Conservation (phyloP, 768 basidiomycete genomes). For the Rhizopogon salebrosus region DNA sequence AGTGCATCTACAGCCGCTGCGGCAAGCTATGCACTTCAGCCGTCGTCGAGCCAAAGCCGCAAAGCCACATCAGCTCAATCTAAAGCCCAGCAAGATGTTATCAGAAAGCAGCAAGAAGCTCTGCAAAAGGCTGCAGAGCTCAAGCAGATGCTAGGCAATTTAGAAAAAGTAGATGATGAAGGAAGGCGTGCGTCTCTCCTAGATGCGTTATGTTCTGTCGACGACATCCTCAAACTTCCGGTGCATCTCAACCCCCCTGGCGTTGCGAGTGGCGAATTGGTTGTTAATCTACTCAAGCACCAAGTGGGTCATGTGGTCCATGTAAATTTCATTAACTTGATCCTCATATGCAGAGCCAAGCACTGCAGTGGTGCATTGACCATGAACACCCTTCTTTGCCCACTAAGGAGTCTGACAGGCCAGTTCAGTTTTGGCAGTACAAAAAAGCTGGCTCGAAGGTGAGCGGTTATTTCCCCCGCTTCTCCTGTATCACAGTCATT, state of each 20-base stretch:
- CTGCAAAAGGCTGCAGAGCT: slow-evolving; percentile 63
- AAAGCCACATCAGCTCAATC: slow-evolving; percentile 14
- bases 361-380: slow-evolving; percentile 79
- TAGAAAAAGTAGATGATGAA: slow-evolving; percentile 80
- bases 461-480: slow-evolving; percentile 6
- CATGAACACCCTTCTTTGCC: slow-evolving; percentile 78
- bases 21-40: slow-evolving; percentile 7
- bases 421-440: slow-evolving; percentile 89
- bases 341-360: slow-evolving; percentile 56
- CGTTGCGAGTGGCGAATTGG: slow-evolving; percentile 55
- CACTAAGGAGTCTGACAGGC: slow-evolving; percentile 54
- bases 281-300: slow-evolving; percentile 74
- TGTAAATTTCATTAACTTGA: not conserved
- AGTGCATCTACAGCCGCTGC: slow-evolving; percentile 13
- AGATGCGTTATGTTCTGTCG: slow-evolving; percentile 59
- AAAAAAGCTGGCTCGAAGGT: slow-evolving; percentile 54
- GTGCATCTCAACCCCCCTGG: slow-evolving; percentile 70
- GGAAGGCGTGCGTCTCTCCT: slow-evolving; percentile 64
- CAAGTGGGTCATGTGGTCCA: slow-evolving; percentile 44
- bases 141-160: slow-evolving; percentile 50
- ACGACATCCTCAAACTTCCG: slow-evolving; percentile 72
- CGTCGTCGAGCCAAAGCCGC: slow-evolving; percentile 14
- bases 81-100: slow-evolving; percentile 31
- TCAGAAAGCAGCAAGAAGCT: slow-evolving; percentile 42
- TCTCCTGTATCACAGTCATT: not conserved